These are phyloP conservation scores for Scleroderma citrinum DNA, from an alignment of 768 basidiomycete genomes.

Conservation along the genomic window DNA sequence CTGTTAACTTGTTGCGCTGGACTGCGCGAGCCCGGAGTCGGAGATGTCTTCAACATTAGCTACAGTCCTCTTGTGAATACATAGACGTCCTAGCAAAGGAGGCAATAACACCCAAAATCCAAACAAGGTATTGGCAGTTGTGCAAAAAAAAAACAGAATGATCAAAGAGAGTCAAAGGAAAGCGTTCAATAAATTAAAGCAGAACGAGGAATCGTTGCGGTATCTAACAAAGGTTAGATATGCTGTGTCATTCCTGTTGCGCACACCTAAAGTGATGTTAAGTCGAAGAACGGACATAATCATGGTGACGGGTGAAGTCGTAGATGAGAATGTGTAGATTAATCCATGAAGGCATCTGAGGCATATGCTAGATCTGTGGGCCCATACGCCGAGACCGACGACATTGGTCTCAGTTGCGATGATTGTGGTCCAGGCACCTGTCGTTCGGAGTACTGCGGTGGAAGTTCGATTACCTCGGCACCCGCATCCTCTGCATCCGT, in stretches of 20 bases:
- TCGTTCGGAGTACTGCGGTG: slow-evolving; percentile 63
- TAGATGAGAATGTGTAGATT: slow-evolving; percentile 1
- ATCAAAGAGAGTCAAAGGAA: no score
- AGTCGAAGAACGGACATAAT: background rate
- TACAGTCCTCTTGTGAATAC: no score
- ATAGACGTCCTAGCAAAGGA: no score
- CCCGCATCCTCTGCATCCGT: slow-evolving; percentile 59
- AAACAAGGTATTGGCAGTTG: no score
- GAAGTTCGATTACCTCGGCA: slow-evolving; percentile 63
- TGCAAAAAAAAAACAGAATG: no score
- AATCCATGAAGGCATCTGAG: slow-evolving; percentile 4
- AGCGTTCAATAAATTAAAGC: no score
- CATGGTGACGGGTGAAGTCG: slow-evolving; percentile 8
- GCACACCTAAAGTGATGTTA: no score
- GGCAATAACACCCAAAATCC: no score
- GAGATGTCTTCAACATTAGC: no score
- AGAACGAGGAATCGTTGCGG: no score
- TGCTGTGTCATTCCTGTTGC: no score
- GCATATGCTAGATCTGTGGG: slow-evolving; percentile 10
- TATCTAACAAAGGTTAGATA: no score
- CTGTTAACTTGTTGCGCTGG: background rate
- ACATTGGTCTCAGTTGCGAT: slow-evolving; percentile 9
- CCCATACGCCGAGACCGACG: slow-evolving; percentile 6
- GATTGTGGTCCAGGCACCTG: slow-evolving; percentile 20
- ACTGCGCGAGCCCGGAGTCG: background rate